Evolutionary conservation across 1,284 basidiomycete genomes (phyloP), one percentile per base, ranked within the genome.

Genomic region (Phenoliferia sp.): DNA sequence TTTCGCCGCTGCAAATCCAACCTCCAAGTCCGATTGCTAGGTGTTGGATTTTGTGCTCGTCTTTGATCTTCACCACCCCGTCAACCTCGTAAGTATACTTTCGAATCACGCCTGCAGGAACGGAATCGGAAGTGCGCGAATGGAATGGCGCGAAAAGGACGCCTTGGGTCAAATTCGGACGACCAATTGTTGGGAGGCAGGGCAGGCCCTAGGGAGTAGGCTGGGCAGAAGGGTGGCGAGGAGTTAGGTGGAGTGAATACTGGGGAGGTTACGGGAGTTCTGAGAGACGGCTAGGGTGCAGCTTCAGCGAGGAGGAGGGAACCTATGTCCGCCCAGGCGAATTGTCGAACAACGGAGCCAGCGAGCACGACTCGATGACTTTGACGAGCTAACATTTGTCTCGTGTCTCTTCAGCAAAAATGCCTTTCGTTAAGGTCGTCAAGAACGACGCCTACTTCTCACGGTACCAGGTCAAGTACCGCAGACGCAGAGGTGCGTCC

Each of bases 381-480:
- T n/a, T n/a, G n/a, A n/a, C n/a, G n/a, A n/a, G n/a, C n/a, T n/a
- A n/a, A n/a, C n/a, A n/a, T n/a, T n/a, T n/a, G n/a, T 17, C 32
- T 36, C 57, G 19, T 9, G n/a, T 26, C 12, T n/a, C 32, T 17
- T 39, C 58, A 59, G 58, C 59, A 65, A 63, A n/a, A 44, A 81
- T 81, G 83, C 82, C 82, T 69, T 84, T 83, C 80, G 80, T 81
- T 76, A 84, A 84, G 81, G 71, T 77, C 70, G 79, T 81, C 77
- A 84, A 85, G 83, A 83, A 81, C 78, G 77, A 78, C 76, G 89
- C 94, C 76, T 98, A 98, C 89, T 96, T 92, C 84, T 95, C 92
- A 73, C 88, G 94, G 74, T 97, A 91, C 87, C 94, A 97, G 84
- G 93, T 94, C 77, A 94, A 95, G 84, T 94, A 94, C 71, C 66